phyloP scores from a whole-genome alignment of 2,329 filamentous ascomycete species.

The Pseudogymnoascus sp. region DNA sequence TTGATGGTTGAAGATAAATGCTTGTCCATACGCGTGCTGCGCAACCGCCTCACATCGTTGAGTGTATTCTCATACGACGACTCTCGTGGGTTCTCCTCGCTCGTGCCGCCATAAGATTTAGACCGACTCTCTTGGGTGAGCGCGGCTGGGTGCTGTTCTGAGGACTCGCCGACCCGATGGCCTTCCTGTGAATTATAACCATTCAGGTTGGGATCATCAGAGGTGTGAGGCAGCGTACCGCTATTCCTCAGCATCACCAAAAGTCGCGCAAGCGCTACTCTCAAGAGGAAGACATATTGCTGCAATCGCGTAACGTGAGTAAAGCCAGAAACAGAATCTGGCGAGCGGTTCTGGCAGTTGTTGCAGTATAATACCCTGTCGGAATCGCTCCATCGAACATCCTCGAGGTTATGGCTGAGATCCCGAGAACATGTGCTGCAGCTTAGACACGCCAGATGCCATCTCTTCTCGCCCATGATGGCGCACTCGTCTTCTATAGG shows the following conservation, averaged over 20 bases:
- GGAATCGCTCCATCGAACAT: slow-evolving; percentile 63
- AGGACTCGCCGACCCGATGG: slow-evolving; percentile 44
- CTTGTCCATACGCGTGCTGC: slow-evolving; percentile 90
- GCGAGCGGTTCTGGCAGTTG: slow-evolving; percentile 53
- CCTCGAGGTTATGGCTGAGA: slow-evolving; percentile 58
- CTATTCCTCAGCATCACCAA: slow-evolving; percentile 79
- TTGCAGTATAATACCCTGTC: slow-evolving; percentile 66
- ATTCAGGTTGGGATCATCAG: slow-evolving; percentile 62
- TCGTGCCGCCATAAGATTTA: slow-evolving; percentile 62
- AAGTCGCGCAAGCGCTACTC: slow-evolving; percentile 83
- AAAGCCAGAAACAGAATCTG: slow-evolving; percentile 54
- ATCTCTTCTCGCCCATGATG: slow-evolving; percentile 65
- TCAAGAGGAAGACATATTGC: slow-evolving; percentile 88
- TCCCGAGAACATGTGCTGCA: slow-evolving; percentile 68
- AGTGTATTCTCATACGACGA: slow-evolving; percentile 92
- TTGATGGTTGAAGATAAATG: slow-evolving; percentile 88
- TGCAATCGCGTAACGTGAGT: slow-evolving; percentile 75
- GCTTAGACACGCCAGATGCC: slow-evolving; percentile 73
- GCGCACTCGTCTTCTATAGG: slow-evolving; percentile 94
- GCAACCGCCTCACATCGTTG: slow-evolving; percentile 84
- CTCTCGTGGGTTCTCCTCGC: slow-evolving; percentile 51
- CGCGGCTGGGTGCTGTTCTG: slow-evolving; percentile 40
- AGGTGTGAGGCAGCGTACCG: slow-evolving; percentile 69
- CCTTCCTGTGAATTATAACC: slow-evolving; percentile 62
- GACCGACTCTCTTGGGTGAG: slow-evolving; percentile 62